These are phyloP conservation scores for Fusarium annulatum DNA, from an alignment of 2,329 filamentous ascomycete genomes.

Conservation along the genomic window DNA sequence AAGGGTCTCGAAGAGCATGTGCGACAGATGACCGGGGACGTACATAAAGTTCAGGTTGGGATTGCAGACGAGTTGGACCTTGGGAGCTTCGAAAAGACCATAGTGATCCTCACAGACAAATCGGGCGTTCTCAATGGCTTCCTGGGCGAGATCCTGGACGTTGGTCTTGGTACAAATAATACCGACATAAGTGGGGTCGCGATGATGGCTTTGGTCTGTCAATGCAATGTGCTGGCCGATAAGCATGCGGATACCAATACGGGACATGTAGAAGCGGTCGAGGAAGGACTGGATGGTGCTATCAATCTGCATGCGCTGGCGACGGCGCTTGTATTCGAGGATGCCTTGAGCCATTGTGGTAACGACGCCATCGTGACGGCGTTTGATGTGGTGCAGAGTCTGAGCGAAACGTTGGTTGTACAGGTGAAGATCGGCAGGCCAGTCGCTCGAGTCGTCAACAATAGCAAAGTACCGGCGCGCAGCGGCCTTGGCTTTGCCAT, in stretches of 20 bases:
- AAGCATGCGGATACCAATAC: slow-evolving; percentile 98
- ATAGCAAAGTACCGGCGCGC: slow-evolving; percentile 83
- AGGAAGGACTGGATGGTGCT: slow-evolving; percentile 97
- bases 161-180: slow-evolving; percentile 99
- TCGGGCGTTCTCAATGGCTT: slow-evolving; percentile 98
- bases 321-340: slow-evolving; percentile 95
- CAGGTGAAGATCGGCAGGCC: slow-evolving; percentile 93
- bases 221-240: slow-evolving; percentile 98
- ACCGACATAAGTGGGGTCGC: slow-evolving; percentile 93
- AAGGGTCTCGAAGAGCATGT: slow-evolving; percentile 99
- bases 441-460: slow-evolving; percentile 87
- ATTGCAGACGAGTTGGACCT: slow-evolving; percentile 95
- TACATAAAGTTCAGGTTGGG: slow-evolving; percentile 99
- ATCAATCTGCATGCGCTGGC: slow-evolving; percentile 98
- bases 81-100: slow-evolving; percentile 94
- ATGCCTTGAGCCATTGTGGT: slow-evolving; percentile 99
- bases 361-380: slow-evolving; percentile 94
- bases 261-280: slow-evolving; percentile 99
- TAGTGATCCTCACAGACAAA: slow-evolving; percentile 99
- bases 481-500: slow-evolving; percentile 59
- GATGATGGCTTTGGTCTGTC: slow-evolving; percentile 89
- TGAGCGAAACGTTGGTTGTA: slow-evolving; percentile 94
- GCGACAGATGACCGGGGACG: slow-evolving; percentile 96
- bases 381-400: slow-evolving; percentile 92
- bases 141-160: slow-evolving; percentile 91